Percentiles rank a stretch among this genome's conserved stretches.
Evolutionary conservation across 495 filamentous ascomycete species (phyloP).

Genomic region (Hypoxylon fragiforme): DNA sequence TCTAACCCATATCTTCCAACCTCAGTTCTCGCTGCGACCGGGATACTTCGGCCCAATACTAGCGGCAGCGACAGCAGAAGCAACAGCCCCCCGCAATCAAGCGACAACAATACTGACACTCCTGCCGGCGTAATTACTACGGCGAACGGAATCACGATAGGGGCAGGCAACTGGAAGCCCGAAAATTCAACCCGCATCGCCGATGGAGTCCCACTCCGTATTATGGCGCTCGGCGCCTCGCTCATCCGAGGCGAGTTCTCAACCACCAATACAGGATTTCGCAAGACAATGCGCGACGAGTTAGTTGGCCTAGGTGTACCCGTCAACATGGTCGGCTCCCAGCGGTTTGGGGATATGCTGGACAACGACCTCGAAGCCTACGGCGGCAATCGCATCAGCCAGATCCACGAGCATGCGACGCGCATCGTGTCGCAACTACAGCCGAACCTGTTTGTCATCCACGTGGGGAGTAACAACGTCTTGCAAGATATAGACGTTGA

Average conservation of each 20-base stretch:
- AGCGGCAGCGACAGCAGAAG: neutral
- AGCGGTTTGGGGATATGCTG: slow-evolving; percentile 42
- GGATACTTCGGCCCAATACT: slow-evolving; percentile 12
- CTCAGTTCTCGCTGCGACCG: slow-evolving; percentile 32
- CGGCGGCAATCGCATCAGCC: slow-evolving; percentile 40
- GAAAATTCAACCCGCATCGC: slow-evolving; percentile 35
- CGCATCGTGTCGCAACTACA: slow-evolving; percentile 34
- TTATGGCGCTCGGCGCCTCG: slow-evolving; percentile 61
- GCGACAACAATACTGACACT: neutral
- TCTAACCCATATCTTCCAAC: slow-evolving; percentile 6
- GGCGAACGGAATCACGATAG: slow-evolving; percentile 14
- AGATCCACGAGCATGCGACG: slow-evolving; percentile 40
- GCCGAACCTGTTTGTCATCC: slow-evolving; percentile 47
- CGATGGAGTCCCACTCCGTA: slow-evolving; percentile 43
- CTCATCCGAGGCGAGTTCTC: slow-evolving; percentile 58
- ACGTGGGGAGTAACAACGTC: slow-evolving; percentile 49
- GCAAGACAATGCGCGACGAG: slow-evolving; percentile 45
- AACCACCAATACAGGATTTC: slow-evolving; percentile 57
- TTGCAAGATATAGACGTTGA: slow-evolving; percentile 31
- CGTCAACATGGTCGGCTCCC: slow-evolving; percentile 44
- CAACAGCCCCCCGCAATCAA: neutral
- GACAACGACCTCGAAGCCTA: slow-evolving; percentile 47
- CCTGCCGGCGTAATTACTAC: slow-evolving; percentile 8
- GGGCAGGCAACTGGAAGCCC: slow-evolving; percentile 30
- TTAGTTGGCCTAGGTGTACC: slow-evolving; percentile 34